Evolutionary conservation across 1,139 yeast species (phyloP), one percentile per base, ranked within the genome.

Genomic region (Yamadazyma atmosphaerica): DNA sequence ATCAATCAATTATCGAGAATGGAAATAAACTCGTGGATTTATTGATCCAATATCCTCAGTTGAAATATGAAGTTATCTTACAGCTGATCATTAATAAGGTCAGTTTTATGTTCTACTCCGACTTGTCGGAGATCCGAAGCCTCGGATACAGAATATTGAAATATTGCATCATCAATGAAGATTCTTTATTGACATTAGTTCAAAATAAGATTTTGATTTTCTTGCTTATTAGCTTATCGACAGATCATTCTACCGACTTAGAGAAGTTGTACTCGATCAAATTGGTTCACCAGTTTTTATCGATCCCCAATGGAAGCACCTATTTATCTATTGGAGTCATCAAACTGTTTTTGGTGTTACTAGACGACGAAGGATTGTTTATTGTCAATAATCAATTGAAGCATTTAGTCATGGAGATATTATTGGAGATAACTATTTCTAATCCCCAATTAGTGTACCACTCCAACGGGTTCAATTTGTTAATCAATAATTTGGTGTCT

Each of bases 261-360:
- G 97, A 90, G 53, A 75, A 92, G 45, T 81, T 82, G 33, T 90
- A 90, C 53, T 95, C 96, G 0, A 52, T 92, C 27, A 85, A 83
- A 51, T 65, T 90, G 22, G 61, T 88, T 1, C 69, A 97, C 24
- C 66, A 73, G 32, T 79, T 86, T 43, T 55, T 86, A 9, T 80
- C 74, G 30, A 68, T 80, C 2, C 78, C 77, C 2, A 70, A 66
- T 26, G 90, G 90, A 0, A 63, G 74, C 3, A 66, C 70, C 19
- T 74, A 75, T 44, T 56, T 89, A 10, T 76, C 84, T 2, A 68
- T 77, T 24, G 88, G 95, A 0, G 74, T 86, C 3, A 68, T 86
- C 1, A 80, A 89, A 41, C 82, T 95, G 1, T 52, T 92, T 4
- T 80, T 87, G 1, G 77, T 92, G 2, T 68, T 88, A 10, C 78